Evolutionary conservation across 306 rosid species (phyloP).

Genomic region (Vigna unguiculata): DNA sequence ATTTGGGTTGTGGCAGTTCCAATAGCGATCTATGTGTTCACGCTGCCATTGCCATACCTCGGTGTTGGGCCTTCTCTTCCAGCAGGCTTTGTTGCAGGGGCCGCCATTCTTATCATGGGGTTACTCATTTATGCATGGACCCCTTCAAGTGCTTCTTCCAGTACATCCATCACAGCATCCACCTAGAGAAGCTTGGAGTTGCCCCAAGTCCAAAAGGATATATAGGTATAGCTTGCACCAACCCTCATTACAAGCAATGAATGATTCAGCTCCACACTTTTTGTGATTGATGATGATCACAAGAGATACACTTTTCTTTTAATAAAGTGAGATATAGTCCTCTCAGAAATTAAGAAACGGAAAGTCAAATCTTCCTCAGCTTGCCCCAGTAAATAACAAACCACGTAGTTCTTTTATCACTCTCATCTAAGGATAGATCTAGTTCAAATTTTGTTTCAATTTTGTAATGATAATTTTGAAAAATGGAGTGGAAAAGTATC

Average conservation of each 20-base stretch:
- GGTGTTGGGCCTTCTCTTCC: slow-evolving; percentile 83
- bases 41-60: slow-evolving; percentile 84
- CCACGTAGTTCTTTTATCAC: not conserved
- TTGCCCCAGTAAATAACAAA: not conserved
- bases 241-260: not conserved
- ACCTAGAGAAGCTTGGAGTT: slow-evolving; percentile 33
- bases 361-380: slow-evolving; percentile 8
- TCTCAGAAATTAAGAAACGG: slow-evolving; percentile 3
- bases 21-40: slow-evolving; percentile 73
- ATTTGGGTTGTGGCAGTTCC: slow-evolving; percentile 70
- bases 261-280: slow-evolving; percentile 21
- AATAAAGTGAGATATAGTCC: slow-evolving; percentile 25
- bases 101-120: slow-evolving; percentile 69
- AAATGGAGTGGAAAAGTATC: not conserved
- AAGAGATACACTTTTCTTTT: slow-evolving; percentile 28
- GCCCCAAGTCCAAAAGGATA: not conserved
- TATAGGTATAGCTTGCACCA: not conserved
- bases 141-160: slow-evolving; percentile 57
- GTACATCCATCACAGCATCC: slow-evolving; percentile 51
- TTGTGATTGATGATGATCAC: slow-evolving; percentile 13
- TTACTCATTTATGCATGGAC: slow-evolving; percentile 77
- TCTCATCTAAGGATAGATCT: not conserved
- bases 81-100: slow-evolving; percentile 77
- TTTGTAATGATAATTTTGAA: no score
- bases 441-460: not conserved